phyloP scores from a whole-genome alignment of 148 eudicot genomes.

The Mesembryanthemum crystallinum region DNA sequence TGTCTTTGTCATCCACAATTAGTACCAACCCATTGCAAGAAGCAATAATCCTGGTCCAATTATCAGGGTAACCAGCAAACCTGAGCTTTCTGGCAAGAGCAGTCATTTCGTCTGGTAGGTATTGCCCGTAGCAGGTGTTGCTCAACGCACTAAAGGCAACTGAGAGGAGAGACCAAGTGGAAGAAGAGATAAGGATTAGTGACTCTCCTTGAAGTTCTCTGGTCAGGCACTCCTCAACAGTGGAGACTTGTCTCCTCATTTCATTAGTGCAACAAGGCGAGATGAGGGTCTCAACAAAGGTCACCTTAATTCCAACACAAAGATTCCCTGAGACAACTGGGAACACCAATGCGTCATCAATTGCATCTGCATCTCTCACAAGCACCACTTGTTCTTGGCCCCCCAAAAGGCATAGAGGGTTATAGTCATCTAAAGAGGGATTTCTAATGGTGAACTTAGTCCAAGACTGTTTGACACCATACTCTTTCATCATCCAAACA shows the following conservation, averaged over 20 bases:
- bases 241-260: too few species aligned
- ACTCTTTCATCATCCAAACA: conserved; percentile 16
- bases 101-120: conserved; percentile 3
- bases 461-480: conserved; percentile 10
- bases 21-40: conserved; percentile 23
- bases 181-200: neutral
- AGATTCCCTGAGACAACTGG: neutral
- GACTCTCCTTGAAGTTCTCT: neutral
- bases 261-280: neutral
- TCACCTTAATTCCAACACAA: neutral
- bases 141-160: neutral
- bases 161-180: neutral
- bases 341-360: neutral
- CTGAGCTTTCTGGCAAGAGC: neutral
- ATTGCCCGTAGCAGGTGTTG: neutral
- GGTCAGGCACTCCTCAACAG: too few species aligned
- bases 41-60: neutral
- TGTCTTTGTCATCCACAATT: neutral
- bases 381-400: neutral
- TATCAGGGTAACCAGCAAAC: neutral
- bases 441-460: neutral
- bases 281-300: neutral
- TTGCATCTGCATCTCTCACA: neutral
- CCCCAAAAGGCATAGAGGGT: neutral
- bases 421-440: neutral